Conservation (phyloP, 2,329 filamentous ascomycete species). For the Fusarium tupiense region DNA sequence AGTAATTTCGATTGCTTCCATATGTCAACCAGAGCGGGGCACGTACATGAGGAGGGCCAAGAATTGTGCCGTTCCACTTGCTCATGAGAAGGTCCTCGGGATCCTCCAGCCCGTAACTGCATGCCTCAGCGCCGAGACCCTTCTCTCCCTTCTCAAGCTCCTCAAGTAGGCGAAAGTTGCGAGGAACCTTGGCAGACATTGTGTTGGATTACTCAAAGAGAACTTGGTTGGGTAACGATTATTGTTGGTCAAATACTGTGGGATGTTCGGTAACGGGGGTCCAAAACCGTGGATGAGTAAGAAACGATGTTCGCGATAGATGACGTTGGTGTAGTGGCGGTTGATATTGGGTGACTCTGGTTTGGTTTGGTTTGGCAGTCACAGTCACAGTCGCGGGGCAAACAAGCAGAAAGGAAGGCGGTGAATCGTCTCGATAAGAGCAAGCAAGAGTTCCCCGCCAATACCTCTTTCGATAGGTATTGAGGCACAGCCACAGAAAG, state of each 20-base stretch:
- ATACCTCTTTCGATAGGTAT: background rate
- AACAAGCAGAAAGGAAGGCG: conserved; percentile 27
- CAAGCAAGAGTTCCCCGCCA: conserved; percentile 23
- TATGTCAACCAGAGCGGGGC: background rate
- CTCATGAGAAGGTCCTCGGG: conserved; percentile 96
- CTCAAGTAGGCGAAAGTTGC: conserved; percentile 96
- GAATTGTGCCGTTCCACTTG: conserved; percentile 98
- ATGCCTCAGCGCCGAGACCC: conserved; percentile 93
- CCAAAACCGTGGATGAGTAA: conserved; percentile 3
- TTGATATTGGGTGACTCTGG: conserved; percentile 31
- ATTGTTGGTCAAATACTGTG: background rate
- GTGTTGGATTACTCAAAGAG: conserved; percentile 4
- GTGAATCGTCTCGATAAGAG: conserved; percentile 14
- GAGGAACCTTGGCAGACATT: conserved; percentile 73
- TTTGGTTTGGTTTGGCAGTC: conserved; percentile 5
- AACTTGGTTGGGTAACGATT: background rate
- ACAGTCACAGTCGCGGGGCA: conserved; percentile 34
- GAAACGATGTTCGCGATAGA: conserved; percentile 10
- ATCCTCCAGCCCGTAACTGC: conserved; percentile 95
- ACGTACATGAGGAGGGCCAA: conserved; percentile 92
- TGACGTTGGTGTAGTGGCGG: conserved; percentile 33
- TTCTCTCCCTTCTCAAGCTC: conserved; percentile 99
- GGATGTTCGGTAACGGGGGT: background rate
- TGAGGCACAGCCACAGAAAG: conserved; percentile 12
- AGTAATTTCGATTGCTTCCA: background rate